Evolutionary conservation across 2,329 filamentous ascomycete genomes (phyloP).

Genomic region (Sarocladiaceae sp.): DNA sequence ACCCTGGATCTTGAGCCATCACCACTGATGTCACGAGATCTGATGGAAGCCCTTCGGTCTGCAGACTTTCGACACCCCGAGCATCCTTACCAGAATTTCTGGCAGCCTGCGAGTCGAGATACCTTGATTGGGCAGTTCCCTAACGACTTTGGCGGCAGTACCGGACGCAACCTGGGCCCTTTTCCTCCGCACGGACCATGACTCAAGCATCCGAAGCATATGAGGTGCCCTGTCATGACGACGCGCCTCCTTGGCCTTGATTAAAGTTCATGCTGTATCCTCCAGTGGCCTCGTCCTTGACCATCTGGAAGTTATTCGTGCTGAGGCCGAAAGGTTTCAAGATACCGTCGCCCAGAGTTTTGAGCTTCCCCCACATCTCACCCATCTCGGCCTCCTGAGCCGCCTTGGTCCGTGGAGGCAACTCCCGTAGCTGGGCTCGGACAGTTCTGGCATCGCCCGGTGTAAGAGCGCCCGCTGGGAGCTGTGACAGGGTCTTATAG

Average conservation of each 20-base stretch:
- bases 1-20: neutral
- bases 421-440: slow-evolving; percentile 55
- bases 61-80: slow-evolving; percentile 75
- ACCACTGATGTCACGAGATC: slow-evolving; percentile 4
- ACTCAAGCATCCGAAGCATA: neutral
- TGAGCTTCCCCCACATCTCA: slow-evolving; percentile 98
- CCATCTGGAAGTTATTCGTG: slow-evolving; percentile 92
- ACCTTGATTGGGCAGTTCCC: neutral
- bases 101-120: slow-evolving; percentile 64
- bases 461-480: slow-evolving; percentile 45
- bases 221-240: neutral
- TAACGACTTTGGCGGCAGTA: neutral
- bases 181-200: neutral
- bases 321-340: slow-evolving; percentile 90
- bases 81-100: slow-evolving; percentile 78
- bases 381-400: slow-evolving; percentile 85
- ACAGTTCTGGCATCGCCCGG: slow-evolving; percentile 65
- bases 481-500: slow-evolving; percentile 63
- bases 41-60: slow-evolving; percentile 42
- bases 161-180: neutral
- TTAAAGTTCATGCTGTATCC: slow-evolving; percentile 93
- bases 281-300: slow-evolving; percentile 82
- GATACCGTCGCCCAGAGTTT: slow-evolving; percentile 86
- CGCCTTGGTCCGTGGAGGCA: slow-evolving; percentile 67
- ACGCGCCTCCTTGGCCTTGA: slow-evolving; percentile 20